Conservation (phyloP, 805 yeast genomes). For the Metschnikowia anglica region DNA sequence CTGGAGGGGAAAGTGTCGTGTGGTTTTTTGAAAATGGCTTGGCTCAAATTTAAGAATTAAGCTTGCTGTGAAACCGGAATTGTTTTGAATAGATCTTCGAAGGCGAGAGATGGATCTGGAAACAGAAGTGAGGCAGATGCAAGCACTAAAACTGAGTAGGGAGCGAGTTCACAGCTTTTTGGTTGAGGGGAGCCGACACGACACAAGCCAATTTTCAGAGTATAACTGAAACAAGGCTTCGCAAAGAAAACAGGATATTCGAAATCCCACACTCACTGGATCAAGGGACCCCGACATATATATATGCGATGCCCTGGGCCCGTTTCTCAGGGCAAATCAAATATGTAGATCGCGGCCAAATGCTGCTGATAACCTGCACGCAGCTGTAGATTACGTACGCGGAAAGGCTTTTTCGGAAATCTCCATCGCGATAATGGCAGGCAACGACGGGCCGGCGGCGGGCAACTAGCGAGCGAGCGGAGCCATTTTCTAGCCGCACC, state of each 20-base stretch:
- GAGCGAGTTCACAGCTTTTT: background rate
- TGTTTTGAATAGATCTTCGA: conserved; percentile 7
- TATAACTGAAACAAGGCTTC: too few relatives aligned
- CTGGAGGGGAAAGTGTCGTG: background rate
- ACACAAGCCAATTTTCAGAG: background rate
- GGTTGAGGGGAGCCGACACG: background rate
- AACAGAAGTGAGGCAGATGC: conserved; percentile 4
- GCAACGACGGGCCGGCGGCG: conserved; percentile 14
- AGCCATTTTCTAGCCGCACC: background rate
- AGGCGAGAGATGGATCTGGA: conserved; percentile 7
- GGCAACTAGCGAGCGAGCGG: conserved; percentile 7
- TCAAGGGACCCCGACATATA: too few relatives aligned
- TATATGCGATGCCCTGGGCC: conserved; percentile 5
- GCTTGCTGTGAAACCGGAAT: background rate
- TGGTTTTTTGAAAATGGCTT: too few relatives aligned
- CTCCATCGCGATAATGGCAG: conserved; percentile 11
- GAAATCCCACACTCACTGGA: too few relatives aligned
- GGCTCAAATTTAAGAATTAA: too few relatives aligned
- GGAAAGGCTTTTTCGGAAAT: conserved; percentile 9
- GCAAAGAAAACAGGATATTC: too few relatives aligned
- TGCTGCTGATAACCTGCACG: conserved; percentile 10
- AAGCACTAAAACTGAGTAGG: background rate
- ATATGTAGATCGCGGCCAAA: background rate
- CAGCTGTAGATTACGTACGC: background rate
- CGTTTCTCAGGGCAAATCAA: conserved; percentile 3